These are phyloP conservation scores for Epichloe sylvatica DNA, from an alignment of 2,329 filamentous ascomycete genomes.

Conservation along the genomic window DNA sequence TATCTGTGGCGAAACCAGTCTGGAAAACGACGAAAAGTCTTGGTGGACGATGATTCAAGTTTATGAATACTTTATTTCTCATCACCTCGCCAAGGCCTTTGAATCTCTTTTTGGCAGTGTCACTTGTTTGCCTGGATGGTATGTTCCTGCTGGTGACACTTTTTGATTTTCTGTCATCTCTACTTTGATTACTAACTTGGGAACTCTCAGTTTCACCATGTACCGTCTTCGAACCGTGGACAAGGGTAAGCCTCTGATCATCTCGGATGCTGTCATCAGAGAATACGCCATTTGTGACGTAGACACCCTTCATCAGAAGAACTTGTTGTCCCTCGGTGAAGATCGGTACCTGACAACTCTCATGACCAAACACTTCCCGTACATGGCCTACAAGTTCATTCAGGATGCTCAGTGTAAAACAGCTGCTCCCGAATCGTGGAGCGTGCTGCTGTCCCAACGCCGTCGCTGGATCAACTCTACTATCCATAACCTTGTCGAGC, in stretches of 20 bases:
- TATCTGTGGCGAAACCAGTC: slow-evolving; percentile 91
- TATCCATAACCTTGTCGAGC: slow-evolving; percentile 85
- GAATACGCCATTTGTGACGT: slow-evolving; percentile 84
- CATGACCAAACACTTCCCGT: slow-evolving; percentile 95
- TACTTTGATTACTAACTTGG: slow-evolving; percentile 13
- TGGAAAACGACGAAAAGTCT: slow-evolving; percentile 86
- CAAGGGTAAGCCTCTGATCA: slow-evolving; percentile 86
- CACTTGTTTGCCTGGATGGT: slow-evolving; percentile 98
- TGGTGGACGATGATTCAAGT: slow-evolving; percentile 99
- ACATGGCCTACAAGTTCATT: slow-evolving; percentile 92
- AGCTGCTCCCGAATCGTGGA: slow-evolving; percentile 87
- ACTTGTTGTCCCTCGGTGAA: slow-evolving; percentile 82
- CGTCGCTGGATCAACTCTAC: slow-evolving; percentile 99
- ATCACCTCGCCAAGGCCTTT: slow-evolving; percentile 92
- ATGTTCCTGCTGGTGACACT: slow-evolving; percentile 28
- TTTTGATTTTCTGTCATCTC: neutral
- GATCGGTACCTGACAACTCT: slow-evolving; percentile 94
- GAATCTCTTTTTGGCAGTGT: slow-evolving; percentile 96
- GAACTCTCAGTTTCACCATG: slow-evolving; percentile 77
- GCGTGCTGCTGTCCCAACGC: slow-evolving; percentile 88
- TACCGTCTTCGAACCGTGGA: slow-evolving; percentile 90
- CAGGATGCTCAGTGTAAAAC: slow-evolving; percentile 87
- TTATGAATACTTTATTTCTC: slow-evolving; percentile 98
- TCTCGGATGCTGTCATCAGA: slow-evolving; percentile 71
- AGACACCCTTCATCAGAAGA: slow-evolving; percentile 95